Evolutionary conservation across 2,329 filamentous ascomycete species (phyloP), one percentile per base, ranked within the genome.

Genomic region (Plectosphaerella cucumerina): DNA sequence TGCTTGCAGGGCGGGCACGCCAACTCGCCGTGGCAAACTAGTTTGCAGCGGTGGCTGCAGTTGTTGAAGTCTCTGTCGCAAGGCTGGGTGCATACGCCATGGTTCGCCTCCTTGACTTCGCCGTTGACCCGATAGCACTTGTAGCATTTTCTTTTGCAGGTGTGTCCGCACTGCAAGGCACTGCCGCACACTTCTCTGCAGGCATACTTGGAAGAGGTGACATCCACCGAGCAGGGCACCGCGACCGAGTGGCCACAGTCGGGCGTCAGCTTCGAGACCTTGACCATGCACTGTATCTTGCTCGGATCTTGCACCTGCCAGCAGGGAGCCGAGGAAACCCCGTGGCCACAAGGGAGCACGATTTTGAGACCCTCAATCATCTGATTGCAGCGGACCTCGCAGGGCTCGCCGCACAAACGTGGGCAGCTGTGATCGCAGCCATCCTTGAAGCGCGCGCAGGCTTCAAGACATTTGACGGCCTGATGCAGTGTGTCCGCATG

Each of bases 151-250:
- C 66, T 68, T 5, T 58, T 68, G 62, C 85, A 89, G 1, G 50
- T 51, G 59, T 88, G 85, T 0, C 86, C 83, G 57, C 86, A 90
- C 0, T 62, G 23, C 1, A 82, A 68, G 1, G 60, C 41, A 1
- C 56, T 54, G 1, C 62, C 67, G 56, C 86, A 90, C 1, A 55
- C 47, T 1, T 63, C 65, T 0, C 44, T 50, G 59, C 86, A 90
- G 2, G 41, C 53, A 59, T 76, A 86, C 0, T 45, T 21, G 0
- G 60, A 22, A 1, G 53, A 43, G 0, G 58, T 53, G 8, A 84
- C 73, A 47, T 85, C 69, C 3, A 64, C 43, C 17, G 65, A 58
- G 58, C 86, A 90, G 6, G 62, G 56, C 1, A 84, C 68, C 0
- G 49, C 58, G 0, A 84, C 67, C 1, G 49, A 59, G 60, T 90